Base-by-base conservation (phyloP, 352 stramenopile genomes). In the Globisporangium uncinulatum region DNA sequence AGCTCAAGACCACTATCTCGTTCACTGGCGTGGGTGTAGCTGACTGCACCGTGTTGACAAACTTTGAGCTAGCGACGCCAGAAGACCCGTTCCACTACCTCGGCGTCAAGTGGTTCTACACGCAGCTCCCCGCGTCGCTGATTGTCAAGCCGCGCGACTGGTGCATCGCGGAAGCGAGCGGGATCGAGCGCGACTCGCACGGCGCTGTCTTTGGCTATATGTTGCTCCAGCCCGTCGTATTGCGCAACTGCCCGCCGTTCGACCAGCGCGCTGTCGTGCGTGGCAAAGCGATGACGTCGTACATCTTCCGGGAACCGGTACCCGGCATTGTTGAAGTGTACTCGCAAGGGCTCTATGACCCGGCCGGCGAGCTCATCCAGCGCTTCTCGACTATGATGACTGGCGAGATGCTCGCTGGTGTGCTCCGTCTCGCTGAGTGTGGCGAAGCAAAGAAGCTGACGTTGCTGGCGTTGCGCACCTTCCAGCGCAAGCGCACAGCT, bases 371-470 rank as follows among this genome's bases (percentile, higher is more conserved):
- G 1, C 34, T 83, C 41, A 62, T 70, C 2, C 55, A 62, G 13
- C 51, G 63, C 44, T 49, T 68, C 15, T 62, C 63, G 13, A 58
- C 64, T 15, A 31, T 66, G 15, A 60, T 58, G 34, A 73, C 70
- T 3, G 60, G 64, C 36, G 65, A 68, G 36, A 57, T 52, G 42
- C 34, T 63, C 6, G 48, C 24, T 3, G 39, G 34, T n/a, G 44
- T 48, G 34, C 37, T 78, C 31, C 68, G 64, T 29, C 66, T 63
- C 17, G 73, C 75, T 4, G 44, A 63, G 14, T 81, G 69, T 21
- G 69, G 69, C 3, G 67, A 83, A 41, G 74, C 74, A 42, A 85
- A 85, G 63, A 83, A 79, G 65, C 34, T 84, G 20, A 63, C 67
- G 11, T 66, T 84, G 67, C 5, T 67, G 65, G 55, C 73, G 63